Conservation (phyloP, 495 filamentous ascomycete genomes). For the Staphylotrichum tortipilum region DNA sequence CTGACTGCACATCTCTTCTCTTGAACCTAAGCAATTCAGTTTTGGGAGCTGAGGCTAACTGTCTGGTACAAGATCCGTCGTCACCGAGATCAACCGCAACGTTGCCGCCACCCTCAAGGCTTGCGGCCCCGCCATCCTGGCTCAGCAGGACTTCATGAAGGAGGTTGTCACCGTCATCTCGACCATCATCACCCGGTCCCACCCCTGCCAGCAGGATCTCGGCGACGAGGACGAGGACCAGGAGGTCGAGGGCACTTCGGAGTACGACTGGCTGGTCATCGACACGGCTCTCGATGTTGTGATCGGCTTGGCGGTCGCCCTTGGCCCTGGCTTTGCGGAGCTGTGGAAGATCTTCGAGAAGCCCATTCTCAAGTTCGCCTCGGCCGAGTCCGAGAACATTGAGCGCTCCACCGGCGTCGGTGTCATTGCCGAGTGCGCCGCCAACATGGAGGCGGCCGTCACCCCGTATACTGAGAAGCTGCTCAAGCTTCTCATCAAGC, state of each 20-base stretch:
- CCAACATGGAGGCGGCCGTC: slow-evolving; percentile 68
- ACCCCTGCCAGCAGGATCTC: slow-evolving; percentile 87
- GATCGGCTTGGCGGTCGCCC: slow-evolving; percentile 69
- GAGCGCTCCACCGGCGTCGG: slow-evolving; percentile 87
- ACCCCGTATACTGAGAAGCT: slow-evolving; percentile 69
- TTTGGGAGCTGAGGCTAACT: slow-evolving; percentile 31
- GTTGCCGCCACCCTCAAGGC: slow-evolving; percentile 87
- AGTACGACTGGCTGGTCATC: slow-evolving; percentile 95
- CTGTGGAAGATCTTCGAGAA: slow-evolving; percentile 92
- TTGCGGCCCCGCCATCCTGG: slow-evolving; percentile 83
- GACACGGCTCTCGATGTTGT: slow-evolving; percentile 89
- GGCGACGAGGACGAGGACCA: slow-evolving; percentile 65
- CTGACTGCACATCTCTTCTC: slow-evolving; percentile 14
- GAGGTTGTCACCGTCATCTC: slow-evolving; percentile 54
- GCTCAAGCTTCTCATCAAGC: slow-evolving; percentile 75
- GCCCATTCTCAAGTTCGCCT: slow-evolving; percentile 77
- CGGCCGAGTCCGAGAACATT: slow-evolving; percentile 62
- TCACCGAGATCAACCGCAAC: slow-evolving; percentile 92
- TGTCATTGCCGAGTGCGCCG: slow-evolving; percentile 84
- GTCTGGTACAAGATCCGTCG: slow-evolving; percentile 53
- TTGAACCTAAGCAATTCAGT: not conserved
- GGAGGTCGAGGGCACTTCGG: slow-evolving; percentile 65
- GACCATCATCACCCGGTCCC: slow-evolving; percentile 75
- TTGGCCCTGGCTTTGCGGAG: slow-evolving; percentile 73
- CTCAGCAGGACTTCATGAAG: slow-evolving; percentile 53